A percentile compares a stretch with the other conserved stretches of the same genome.
Conservation (phyloP, 495 filamentous ascomycete genomes). For the Tuber umbilicatum region DNA sequence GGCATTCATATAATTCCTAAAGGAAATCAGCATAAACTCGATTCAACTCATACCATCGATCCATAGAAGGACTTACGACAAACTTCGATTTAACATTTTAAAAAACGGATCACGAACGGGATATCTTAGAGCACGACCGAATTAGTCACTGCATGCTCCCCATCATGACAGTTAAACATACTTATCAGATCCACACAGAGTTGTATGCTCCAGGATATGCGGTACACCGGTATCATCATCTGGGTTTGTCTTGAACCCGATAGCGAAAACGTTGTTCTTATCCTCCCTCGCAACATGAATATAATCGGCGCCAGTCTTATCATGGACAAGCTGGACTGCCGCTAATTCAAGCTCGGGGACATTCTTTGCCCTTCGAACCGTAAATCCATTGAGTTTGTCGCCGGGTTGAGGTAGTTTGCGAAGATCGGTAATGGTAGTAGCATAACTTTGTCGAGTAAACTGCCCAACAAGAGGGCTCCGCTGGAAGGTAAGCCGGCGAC, state of each 20-base stretch:
- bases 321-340: constrained; percentile 79
- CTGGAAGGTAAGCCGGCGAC: constrained; percentile 12
- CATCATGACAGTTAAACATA: constrained; percentile 44
- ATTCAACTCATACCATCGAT: neutral
- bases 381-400: constrained; percentile 87
- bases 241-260: constrained; percentile 97
- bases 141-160: neutral
- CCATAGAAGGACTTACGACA: constrained; percentile 50
- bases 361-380: constrained; percentile 75
- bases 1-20: constrained; percentile 91
- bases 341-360: constrained; percentile 91
- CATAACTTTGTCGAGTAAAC: constrained; percentile 22
- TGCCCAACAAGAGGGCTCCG: constrained; percentile 6
- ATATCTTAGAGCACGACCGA: constrained; percentile 53
- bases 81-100: constrained; percentile 95
- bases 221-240: constrained; percentile 93
- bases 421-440: constrained; percentile 59
- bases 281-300: constrained; percentile 91
- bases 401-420: constrained; percentile 67
- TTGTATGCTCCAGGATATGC: constrained; percentile 96
- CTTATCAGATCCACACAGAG: constrained; percentile 94
- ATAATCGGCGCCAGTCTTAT: constrained; percentile 91
- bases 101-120: constrained; percentile 97
- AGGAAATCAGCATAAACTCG: neutral
- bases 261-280: constrained; percentile 97